These are phyloP conservation scores for Thyridium curvatum DNA, from an alignment of 2,329 filamentous ascomycete genomes.

Conservation along the genomic window DNA sequence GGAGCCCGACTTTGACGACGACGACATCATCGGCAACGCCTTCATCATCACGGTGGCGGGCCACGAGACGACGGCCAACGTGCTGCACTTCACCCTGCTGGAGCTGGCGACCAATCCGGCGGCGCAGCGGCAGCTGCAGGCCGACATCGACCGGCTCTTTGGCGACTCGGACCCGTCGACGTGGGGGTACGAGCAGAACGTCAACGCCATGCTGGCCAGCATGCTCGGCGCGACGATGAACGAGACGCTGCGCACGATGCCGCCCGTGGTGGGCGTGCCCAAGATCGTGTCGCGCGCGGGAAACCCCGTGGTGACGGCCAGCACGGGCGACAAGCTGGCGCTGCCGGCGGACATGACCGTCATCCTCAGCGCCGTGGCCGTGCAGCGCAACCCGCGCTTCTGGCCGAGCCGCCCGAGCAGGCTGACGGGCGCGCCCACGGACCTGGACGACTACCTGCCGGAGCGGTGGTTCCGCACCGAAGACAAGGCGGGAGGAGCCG, in stretches of 20 bases:
- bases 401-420: constrained; percentile 56
- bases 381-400: constrained; percentile 64
- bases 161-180: constrained; percentile 47
- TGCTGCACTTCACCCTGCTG: constrained; percentile 64
- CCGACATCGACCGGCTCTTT: constrained; percentile 58
- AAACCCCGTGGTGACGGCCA: constrained; percentile 30
- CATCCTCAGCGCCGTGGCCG: constrained; percentile 46
- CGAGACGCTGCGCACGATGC: constrained; percentile 68
- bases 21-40: constrained; percentile 67
- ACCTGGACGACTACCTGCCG: constrained; percentile 63
- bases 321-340: constrained; percentile 47
- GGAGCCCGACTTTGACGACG: constrained; percentile 38
- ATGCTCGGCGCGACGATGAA: constrained; percentile 72
- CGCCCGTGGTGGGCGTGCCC: constrained; percentile 65
- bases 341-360: constrained; percentile 53
- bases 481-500: constrained; percentile 14
- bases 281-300: constrained; percentile 48
- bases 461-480: constrained; percentile 60
- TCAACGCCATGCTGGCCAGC: constrained; percentile 60
- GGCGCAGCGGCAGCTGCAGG: constrained; percentile 60
- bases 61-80: constrained; percentile 75
- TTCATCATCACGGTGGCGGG: constrained; percentile 66
- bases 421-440: constrained; percentile 35
- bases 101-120: constrained; percentile 60
- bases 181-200: constrained; percentile 66